Evolutionary conservation across 2,329 filamentous ascomycete genomes (phyloP).

Genomic region (Lizonia empirigonia): DNA sequence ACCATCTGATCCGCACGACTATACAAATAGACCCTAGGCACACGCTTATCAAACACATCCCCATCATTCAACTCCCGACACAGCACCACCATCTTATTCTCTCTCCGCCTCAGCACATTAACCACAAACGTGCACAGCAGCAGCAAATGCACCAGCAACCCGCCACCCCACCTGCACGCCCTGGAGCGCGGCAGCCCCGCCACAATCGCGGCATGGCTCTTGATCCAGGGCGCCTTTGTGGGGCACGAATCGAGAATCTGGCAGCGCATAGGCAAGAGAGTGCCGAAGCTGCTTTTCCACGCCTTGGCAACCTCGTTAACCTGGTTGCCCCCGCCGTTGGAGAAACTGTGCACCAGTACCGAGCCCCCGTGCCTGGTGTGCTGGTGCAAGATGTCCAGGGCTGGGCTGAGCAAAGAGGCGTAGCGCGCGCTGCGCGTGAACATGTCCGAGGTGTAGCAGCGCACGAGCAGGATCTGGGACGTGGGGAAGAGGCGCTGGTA

Average conservation of each 20-base stretch:
- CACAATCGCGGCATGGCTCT: constrained; percentile 38
- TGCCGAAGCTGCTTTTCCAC: constrained; percentile 32
- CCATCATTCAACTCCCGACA: constrained; percentile 40
- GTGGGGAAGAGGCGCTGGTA: constrained; percentile 42
- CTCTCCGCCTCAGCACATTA: constrained; percentile 21
- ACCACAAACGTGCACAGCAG: constrained; percentile 31
- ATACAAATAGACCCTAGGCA: constrained; percentile 63
- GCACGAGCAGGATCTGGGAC: constrained; percentile 40
- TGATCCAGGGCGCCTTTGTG: constrained; percentile 40
- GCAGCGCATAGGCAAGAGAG: constrained; percentile 34
- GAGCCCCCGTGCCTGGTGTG: constrained; percentile 31
- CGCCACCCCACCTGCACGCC: constrained; percentile 37
- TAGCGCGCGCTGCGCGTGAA: constrained; percentile 31
- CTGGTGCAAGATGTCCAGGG: constrained; percentile 32
- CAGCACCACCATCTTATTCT: constrained; percentile 36
- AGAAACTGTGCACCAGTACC: constrained; percentile 44
- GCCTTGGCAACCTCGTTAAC: constrained; percentile 40
- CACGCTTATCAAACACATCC: constrained; percentile 32
- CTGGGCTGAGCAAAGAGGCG: constrained; percentile 28
- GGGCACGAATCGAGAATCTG: constrained; percentile 45
- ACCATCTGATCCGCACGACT: constrained; percentile 65
- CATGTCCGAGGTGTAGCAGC: constrained; percentile 38
- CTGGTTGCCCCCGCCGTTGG: constrained; percentile 46
- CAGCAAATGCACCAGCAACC: constrained; percentile 34
- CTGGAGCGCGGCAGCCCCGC: constrained; percentile 32